phyloP scores from a whole-genome alignment of 2,329 filamentous ascomycete genomes.

The Proliferodiscus dingleyae region DNA sequence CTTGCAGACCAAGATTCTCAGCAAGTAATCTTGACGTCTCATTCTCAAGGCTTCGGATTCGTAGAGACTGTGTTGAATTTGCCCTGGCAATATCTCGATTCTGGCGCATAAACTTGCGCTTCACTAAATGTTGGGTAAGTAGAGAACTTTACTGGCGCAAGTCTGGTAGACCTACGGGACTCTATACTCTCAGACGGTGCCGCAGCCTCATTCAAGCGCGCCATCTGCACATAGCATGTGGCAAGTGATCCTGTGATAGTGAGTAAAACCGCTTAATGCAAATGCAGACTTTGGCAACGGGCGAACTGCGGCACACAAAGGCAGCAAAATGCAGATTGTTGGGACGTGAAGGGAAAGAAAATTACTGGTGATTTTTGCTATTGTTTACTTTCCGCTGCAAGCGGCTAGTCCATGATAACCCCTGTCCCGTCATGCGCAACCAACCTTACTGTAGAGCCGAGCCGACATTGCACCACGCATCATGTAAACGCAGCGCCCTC shows the following conservation, averaged over 20 bases:
- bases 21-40: conserved; percentile 69
- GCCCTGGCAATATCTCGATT: conserved; percentile 78
- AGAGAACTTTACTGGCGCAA: not conserved
- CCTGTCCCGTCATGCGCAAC: not conserved
- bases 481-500: too few species aligned
- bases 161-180: conserved; percentile 51
- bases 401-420: not conserved
- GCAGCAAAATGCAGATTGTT: not conserved
- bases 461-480: too few species aligned
- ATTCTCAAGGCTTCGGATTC: conserved; percentile 71
- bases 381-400: not conserved
- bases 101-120: conserved; percentile 73
- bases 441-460: not conserved
- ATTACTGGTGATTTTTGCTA: not conserved
- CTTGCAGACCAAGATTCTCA: conserved; percentile 71
- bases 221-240: conserved; percentile 49
- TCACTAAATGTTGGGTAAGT: conserved; percentile 48
- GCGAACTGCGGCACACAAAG: too few species aligned
- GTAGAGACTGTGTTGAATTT: conserved; percentile 72
- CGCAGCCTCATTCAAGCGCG: conserved; percentile 72
- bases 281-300: too few species aligned
- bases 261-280: too few species aligned
- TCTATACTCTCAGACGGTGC: conserved; percentile 66
- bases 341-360: not conserved
- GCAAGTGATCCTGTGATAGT: conserved; percentile 11